Conservation (phyloP, 371 early-diverging fungal species). For the Rhizopus arrhizus region DNA sequence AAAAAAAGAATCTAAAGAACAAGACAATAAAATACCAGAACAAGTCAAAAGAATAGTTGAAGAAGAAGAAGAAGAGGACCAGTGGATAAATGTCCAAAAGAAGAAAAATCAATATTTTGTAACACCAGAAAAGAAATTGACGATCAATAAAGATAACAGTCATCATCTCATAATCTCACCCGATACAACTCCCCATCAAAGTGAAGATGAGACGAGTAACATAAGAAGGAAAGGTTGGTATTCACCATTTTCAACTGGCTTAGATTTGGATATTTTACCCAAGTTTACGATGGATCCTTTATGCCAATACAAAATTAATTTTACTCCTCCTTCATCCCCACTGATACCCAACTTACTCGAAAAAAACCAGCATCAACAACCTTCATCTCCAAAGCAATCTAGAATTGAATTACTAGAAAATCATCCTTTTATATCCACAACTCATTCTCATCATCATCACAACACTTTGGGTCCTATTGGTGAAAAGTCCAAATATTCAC, state of each 20-base stretch:
- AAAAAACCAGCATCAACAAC: conserved; percentile 5
- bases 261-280: conserved; percentile 37
- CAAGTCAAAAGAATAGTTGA: neutral
- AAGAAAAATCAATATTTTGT: neutral
- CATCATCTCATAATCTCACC: neutral
- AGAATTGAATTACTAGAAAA: conserved; percentile 28
- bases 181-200: neutral
- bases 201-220: neutral
- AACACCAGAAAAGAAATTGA: neutral
- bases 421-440: conserved; percentile 32
- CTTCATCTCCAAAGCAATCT: conserved; percentile 5
- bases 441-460: conserved; percentile 3
- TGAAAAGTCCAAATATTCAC: conserved; percentile 5
- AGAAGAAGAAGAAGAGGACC: conserved; percentile 16
- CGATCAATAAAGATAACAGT: neutral
- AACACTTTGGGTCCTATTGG: conserved; percentile 25
- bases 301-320: conserved; percentile 17
- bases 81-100: neutral
- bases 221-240: conserved; percentile 28
- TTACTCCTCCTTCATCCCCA: conserved; percentile 3
- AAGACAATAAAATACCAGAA: neutral
- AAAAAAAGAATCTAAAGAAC: neutral
- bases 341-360: conserved; percentile 9
- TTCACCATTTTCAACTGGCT: conserved; percentile 40
- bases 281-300: conserved; percentile 20